Percentiles rank a stretch among this genome's conserved stretches.
Evolutionary conservation across 2,329 filamentous ascomycete genomes (phyloP).

Genomic region (Colletotrichum limetticola): DNA sequence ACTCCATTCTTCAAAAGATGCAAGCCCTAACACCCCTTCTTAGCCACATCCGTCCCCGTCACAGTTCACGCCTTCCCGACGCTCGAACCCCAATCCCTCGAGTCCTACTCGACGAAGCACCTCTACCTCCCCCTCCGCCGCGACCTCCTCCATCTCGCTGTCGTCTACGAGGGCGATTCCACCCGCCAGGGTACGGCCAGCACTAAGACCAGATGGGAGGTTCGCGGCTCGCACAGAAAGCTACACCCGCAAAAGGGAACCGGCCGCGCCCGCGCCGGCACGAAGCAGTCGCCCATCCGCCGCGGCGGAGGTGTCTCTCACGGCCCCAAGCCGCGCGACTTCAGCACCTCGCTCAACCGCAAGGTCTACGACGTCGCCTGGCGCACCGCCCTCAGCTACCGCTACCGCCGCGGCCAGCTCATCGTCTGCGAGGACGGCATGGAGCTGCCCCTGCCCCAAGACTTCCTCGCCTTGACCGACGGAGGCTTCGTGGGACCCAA

Average conservation of each 20-base stretch:
- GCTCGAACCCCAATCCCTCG: constrained; percentile 83
- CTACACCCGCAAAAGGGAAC: constrained; percentile 87
- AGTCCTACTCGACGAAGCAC: constrained; percentile 83
- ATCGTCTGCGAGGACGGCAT: constrained; percentile 84
- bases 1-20: neutral
- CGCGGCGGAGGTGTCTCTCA: constrained; percentile 88
- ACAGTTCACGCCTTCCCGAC: constrained; percentile 92
- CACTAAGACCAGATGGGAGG: constrained; percentile 83
- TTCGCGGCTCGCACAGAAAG: constrained; percentile 86
- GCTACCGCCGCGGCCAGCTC: constrained; percentile 88
- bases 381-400: constrained; percentile 92
- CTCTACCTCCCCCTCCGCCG: constrained; percentile 87
- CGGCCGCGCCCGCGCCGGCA: constrained; percentile 82
- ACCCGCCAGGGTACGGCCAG: constrained; percentile 88
- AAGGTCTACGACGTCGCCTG: constrained; percentile 97
- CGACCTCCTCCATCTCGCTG: constrained; percentile 91
- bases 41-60: constrained; percentile 75
- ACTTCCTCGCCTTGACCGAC: constrained; percentile 55
- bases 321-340: constrained; percentile 93
- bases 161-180: constrained; percentile 91
- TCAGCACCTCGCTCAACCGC: constrained; percentile 81
- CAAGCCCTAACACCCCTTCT: constrained; percentile 23
- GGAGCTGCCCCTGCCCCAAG: constrained; percentile 69
- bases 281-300: constrained; percentile 83
- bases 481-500: constrained; percentile 55